phyloP scores from a whole-genome alignment of 345 rosid species.

The Laguncularia racemosa region DNA sequence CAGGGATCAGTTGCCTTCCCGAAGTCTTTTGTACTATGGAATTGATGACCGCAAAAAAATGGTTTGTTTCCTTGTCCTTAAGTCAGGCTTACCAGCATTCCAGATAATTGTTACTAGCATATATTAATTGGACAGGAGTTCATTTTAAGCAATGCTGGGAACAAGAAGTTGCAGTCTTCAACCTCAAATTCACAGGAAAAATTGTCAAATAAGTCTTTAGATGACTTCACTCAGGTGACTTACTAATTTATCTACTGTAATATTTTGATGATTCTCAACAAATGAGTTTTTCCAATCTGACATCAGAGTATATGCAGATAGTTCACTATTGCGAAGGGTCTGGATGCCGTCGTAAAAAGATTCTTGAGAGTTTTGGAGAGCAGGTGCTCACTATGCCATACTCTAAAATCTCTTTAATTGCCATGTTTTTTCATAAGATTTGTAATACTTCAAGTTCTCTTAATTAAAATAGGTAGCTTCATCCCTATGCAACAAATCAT shows the following conservation, averaged over 20 bases:
- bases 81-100: neutral
- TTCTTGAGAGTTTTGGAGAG: slow-evolving; percentile 90
- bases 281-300: slow-evolving; percentile 14
- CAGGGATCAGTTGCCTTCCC: slow-evolving; percentile 81
- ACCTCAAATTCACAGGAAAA: slow-evolving; percentile 38
- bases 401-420: neutral
- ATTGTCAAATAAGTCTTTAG: slow-evolving; percentile 42
- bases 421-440: too few relatives aligned
- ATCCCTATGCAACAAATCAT: slow-evolving; percentile 59
- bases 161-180: slow-evolving; percentile 35
- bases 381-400: slow-evolving; percentile 37
- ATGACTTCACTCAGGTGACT: slow-evolving; percentile 68
- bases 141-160: slow-evolving; percentile 58
- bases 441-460: neutral
- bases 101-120: slow-evolving; percentile 13
- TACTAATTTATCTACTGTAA: too few relatives aligned
- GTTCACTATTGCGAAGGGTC: slow-evolving; percentile 83
- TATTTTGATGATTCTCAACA: too few relatives aligned
- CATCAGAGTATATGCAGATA: slow-evolving; percentile 38
- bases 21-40: slow-evolving; percentile 88
- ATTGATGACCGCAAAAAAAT: slow-evolving; percentile 78
- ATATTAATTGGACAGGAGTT: slow-evolving; percentile 51
- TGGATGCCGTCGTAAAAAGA: slow-evolving; percentile 86
- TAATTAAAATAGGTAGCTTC: slow-evolving; percentile 38
- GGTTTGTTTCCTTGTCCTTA: slow-evolving; percentile 32